Evolutionary conservation across 495 filamentous ascomycete genomes (phyloP).

Genomic region (Hypomontagnella submonticulosa): DNA sequence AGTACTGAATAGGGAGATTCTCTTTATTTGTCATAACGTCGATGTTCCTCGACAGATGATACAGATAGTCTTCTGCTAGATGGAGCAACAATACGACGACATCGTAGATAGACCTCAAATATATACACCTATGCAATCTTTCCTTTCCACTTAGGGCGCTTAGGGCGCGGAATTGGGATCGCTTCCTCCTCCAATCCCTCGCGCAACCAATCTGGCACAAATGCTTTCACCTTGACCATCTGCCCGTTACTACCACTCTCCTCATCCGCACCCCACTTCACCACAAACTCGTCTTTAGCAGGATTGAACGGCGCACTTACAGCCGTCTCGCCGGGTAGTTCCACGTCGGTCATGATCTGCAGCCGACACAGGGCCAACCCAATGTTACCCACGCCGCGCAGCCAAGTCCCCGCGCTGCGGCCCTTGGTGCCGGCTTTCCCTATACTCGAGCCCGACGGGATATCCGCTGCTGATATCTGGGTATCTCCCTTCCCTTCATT

Average conservation of each 20-base stretch:
- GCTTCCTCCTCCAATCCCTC: slow-evolving; percentile 46
- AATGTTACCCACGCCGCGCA: slow-evolving; percentile 81
- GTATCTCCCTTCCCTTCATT: neutral
- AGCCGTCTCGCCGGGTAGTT: slow-evolving; percentile 70
- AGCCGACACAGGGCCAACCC: slow-evolving; percentile 89
- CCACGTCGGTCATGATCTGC: slow-evolving; percentile 86
- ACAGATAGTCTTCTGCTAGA: neutral
- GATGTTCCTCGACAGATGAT: neutral
- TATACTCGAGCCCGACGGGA: slow-evolving; percentile 56
- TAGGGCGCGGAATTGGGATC: no score
- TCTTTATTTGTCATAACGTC: neutral
- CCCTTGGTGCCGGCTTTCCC: slow-evolving; percentile 61
- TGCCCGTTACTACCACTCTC: slow-evolving; percentile 43
- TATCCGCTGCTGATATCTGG: slow-evolving; percentile 30
- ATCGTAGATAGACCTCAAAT: no score
- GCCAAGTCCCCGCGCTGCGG: slow-evolving; percentile 79
- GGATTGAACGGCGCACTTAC: slow-evolving; percentile 57
- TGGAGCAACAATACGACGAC: no score
- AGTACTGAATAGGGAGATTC: neutral
- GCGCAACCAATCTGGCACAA: slow-evolving; percentile 83
- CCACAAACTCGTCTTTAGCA: slow-evolving; percentile 57
- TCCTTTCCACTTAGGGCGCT: no score
- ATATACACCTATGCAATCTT: no score
- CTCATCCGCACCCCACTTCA: slow-evolving; percentile 49
- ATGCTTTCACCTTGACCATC: slow-evolving; percentile 77